Evolutionary conservation across 768 basidiomycete genomes (phyloP).

Genomic region (Tricholoma sp.): DNA sequence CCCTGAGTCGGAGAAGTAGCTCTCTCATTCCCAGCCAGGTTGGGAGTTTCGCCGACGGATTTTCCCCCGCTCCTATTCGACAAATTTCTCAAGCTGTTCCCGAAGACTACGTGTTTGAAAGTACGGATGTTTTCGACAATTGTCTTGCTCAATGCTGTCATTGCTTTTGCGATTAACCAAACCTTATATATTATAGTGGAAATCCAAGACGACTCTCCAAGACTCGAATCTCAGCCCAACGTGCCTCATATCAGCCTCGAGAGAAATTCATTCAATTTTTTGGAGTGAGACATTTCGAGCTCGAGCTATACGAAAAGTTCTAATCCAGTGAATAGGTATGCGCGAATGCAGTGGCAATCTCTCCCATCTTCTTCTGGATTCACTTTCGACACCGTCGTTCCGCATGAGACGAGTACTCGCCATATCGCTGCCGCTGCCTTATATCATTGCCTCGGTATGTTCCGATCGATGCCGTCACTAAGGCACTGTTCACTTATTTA

Average conservation of each 20-base stretch:
- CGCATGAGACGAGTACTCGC: conserved; percentile 58
- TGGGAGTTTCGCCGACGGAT: conserved; percentile 36
- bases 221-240: conserved; percentile 50
- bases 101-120: conserved; percentile 66
- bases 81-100: conserved; percentile 38
- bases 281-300: conserved; percentile 49
- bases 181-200: conserved; percentile 5
- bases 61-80: conserved; percentile 51
- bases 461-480: background rate
- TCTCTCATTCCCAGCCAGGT: conserved; percentile 46
- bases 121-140: conserved; percentile 27
- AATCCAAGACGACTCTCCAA: conserved; percentile 15
- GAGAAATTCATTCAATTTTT: conserved; percentile 72
- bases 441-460: conserved; percentile 79
- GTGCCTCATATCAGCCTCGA: conserved; percentile 57
- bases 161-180: background rate
- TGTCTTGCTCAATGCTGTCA: conserved; percentile 12
- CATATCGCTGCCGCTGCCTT: conserved; percentile 80
- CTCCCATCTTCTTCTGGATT: conserved; percentile 46
- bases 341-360: conserved; percentile 67
- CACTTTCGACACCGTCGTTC: conserved; percentile 63
- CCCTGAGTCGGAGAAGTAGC: conserved; percentile 51
- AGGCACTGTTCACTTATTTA: too few relatives aligned
- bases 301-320: conserved; percentile 11
- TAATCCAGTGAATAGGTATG: conserved; percentile 45